Percentiles rank a stretch among this genome's conserved stretches.
Conservation (phyloP, 225 moss, liverwort and hornwort species). For the Takakia lepidozioides region DNA sequence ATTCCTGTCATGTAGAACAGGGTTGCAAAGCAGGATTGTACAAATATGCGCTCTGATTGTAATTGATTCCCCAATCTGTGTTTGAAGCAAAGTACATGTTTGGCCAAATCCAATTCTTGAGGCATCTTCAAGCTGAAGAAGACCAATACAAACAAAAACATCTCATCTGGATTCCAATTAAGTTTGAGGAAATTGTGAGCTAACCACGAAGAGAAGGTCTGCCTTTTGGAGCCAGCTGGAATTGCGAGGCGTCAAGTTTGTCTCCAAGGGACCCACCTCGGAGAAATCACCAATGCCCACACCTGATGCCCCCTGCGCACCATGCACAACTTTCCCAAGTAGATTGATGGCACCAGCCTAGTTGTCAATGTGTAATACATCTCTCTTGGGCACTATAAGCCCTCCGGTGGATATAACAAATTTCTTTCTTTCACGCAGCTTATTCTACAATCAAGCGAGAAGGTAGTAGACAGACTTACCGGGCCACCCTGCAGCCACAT, state of each 20-base stretch:
- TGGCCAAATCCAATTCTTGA: too few relatives aligned
- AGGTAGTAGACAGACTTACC: conserved; percentile 10
- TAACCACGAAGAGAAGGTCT: conserved; percentile 42
- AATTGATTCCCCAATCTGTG: too few relatives aligned
- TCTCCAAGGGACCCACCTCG: conserved; percentile 33
- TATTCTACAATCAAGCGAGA: not conserved
- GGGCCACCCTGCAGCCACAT: conserved; percentile 49
- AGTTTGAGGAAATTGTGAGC: not conserved
- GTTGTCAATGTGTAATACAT: not conserved
- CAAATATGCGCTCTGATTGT: too few relatives aligned
- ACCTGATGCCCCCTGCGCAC: conserved; percentile 33
- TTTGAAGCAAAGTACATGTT: too few relatives aligned
- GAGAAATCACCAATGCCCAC: conserved; percentile 34
- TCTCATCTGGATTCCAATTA: not conserved
- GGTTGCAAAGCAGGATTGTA: too few relatives aligned
- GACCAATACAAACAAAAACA: not conserved
- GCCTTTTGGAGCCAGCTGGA: conserved; percentile 40
- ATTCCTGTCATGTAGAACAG: too few relatives aligned
- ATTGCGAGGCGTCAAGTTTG: conserved; percentile 24
- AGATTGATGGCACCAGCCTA: not conserved
- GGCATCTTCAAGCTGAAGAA: not conserved
- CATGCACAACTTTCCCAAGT: not conserved
- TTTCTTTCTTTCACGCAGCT: not conserved
- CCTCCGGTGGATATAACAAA: not conserved
- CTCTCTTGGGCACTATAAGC: not conserved